Evolutionary conservation across 2,329 filamentous ascomycete species (phyloP).

Genomic region (Rugonectria rugulosa): DNA sequence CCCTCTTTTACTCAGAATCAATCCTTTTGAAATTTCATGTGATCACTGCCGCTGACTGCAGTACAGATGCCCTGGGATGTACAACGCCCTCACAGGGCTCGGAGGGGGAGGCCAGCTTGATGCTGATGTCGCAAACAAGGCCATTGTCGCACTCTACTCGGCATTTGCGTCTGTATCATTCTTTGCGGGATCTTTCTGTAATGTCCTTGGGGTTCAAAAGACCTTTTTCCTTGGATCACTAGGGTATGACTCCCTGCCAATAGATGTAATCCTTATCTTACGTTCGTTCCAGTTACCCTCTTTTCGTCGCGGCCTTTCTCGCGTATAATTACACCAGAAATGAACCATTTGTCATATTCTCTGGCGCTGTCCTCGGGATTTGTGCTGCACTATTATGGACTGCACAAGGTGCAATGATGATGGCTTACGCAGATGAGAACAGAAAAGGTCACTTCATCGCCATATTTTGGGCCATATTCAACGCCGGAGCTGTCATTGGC

Average conservation of each 20-base stretch:
- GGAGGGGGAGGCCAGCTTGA: neutral
- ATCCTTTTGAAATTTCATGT: too few species aligned
- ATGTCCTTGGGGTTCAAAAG: constrained; percentile 1
- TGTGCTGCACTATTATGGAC: constrained; percentile 1
- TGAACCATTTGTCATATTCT: neutral
- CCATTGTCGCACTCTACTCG: neutral
- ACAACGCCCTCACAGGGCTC: constrained; percentile 1
- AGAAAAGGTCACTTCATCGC: neutral
- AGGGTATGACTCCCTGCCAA: neutral
- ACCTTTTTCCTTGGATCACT: neutral
- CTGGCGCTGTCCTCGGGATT: neutral
- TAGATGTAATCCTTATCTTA: neutral
- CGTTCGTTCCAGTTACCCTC: neutral
- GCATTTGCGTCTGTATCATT: neutral
- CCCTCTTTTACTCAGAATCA: too few species aligned
- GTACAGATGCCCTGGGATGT: constrained; percentile 4
- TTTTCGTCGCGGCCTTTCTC: constrained; percentile 1
- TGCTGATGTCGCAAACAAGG: neutral
- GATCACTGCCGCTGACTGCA: too few species aligned
- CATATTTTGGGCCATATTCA: constrained; percentile 4
- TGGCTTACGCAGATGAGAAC: neutral
- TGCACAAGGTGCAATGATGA: constrained; percentile 1
- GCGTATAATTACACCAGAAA: constrained; percentile 1
- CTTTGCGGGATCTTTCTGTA: constrained; percentile 1
- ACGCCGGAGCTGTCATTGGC: neutral